Percentiles rank a stretch among this genome's conserved stretches.
Evolutionary conservation across 805 yeast genomes (phyloP).

Genomic region (Candida qinlingensis): DNA sequence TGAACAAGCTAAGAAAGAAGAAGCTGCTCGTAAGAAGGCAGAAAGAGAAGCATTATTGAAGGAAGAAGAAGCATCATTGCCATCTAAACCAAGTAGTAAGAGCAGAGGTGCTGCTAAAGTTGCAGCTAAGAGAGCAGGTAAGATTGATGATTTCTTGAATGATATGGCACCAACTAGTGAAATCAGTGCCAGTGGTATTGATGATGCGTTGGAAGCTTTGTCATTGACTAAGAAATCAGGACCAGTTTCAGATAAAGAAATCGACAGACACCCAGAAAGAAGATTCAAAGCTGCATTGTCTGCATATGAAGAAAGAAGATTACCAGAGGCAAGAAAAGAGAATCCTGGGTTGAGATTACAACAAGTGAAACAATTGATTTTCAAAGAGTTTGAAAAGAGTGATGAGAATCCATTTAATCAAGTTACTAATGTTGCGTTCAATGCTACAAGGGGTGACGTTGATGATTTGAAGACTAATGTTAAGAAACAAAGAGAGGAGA

Average conservation of each 20-base stretch:
- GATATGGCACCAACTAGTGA: constrained; percentile 44
- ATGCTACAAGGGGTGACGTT: constrained; percentile 55
- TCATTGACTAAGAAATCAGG: constrained; percentile 54
- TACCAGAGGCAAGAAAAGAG: constrained; percentile 71
- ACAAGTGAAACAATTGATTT: constrained; percentile 67
- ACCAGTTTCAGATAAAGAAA: constrained; percentile 53
- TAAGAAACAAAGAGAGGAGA: constrained; percentile 41
- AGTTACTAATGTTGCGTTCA: constrained; percentile 50
- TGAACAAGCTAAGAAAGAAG: constrained; percentile 64
- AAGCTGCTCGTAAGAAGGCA: constrained; percentile 74
- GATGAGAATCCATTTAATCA: constrained; percentile 84
- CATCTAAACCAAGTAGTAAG: constrained; percentile 51
- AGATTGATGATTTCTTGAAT: constrained; percentile 63
- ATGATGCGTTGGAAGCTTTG: constrained; percentile 73
- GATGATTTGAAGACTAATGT: constrained; percentile 41
- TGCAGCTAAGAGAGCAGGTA: constrained; percentile 54
- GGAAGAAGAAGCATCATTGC: constrained; percentile 61
- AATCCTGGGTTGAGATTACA: constrained; percentile 75
- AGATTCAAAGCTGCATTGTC: constrained; percentile 76
- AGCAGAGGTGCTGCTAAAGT: constrained; percentile 66
- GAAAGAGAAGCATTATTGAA: constrained; percentile 65
- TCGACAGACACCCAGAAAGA: constrained; percentile 87
- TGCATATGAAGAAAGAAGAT: constrained; percentile 64
- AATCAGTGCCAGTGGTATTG: constrained; percentile 69
- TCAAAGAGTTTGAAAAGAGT: constrained; percentile 77